These are phyloP conservation scores for Talaromyces sp. DNA, from an alignment of 2,329 filamentous ascomycete species.

Conservation along the genomic window DNA sequence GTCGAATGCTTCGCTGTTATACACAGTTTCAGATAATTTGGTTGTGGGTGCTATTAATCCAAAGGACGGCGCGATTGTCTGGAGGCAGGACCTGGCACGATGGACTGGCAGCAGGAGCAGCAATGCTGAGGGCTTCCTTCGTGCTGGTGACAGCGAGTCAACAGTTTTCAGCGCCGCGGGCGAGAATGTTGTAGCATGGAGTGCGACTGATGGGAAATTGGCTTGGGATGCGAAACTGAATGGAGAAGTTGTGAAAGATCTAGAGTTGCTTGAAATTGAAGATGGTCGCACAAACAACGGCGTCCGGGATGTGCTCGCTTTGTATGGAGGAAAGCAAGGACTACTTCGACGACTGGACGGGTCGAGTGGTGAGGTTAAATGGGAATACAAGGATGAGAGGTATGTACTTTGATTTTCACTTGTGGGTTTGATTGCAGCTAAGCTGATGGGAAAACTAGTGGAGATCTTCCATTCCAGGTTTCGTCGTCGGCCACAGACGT, in stretches of 20 bases:
- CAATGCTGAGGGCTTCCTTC: conserved; percentile 43
- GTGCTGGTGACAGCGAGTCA: conserved; percentile 72
- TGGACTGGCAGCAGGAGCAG: conserved; percentile 22
- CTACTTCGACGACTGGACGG: conserved; percentile 68
- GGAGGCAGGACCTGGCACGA: conserved; percentile 70
- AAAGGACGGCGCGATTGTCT: conserved; percentile 73
- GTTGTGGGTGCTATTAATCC: conserved; percentile 87
- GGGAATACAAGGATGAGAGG: conserved; percentile 67
- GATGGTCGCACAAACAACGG: conserved; percentile 46
- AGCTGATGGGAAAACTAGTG: conserved; percentile 38
- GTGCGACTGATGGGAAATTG: conserved; percentile 71
- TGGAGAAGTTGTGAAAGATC: conserved; percentile 36
- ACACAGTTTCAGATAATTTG: conserved; percentile 78
- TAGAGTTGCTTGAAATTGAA: conserved; percentile 71
- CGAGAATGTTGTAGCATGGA: conserved; percentile 69
- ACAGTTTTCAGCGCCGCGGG: conserved; percentile 70
- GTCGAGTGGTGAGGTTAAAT: conserved; percentile 64
- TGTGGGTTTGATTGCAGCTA: not conserved
- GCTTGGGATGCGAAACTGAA: conserved; percentile 64
- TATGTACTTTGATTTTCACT: conserved; percentile 15
- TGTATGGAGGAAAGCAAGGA: conserved; percentile 54
- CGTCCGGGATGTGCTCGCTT: conserved; percentile 58
- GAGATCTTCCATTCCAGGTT: conserved; percentile 68
- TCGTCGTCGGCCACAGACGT: conserved; percentile 63
- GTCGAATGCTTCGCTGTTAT: conserved; percentile 83